Percentiles rank a stretch among this genome's conserved stretches.
These are phyloP conservation scores for Venturia pyrina DNA, from an alignment of 2,329 filamentous ascomycete species.

Conservation along the genomic window DNA sequence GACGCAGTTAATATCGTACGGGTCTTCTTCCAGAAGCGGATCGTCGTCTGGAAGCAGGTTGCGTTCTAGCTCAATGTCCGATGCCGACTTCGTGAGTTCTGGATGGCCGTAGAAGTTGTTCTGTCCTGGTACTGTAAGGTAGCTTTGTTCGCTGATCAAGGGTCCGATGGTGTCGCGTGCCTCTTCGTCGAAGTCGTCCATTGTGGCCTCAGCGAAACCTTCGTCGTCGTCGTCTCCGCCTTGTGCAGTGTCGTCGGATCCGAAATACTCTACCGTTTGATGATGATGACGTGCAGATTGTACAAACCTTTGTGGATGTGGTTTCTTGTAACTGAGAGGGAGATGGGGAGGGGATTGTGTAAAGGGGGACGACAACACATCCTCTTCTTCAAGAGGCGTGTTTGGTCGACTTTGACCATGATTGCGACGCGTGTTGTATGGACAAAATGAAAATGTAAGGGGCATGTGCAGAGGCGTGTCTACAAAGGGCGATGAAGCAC, in stretches of 20 bases:
- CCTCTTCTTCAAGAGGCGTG: constrained; percentile 8
- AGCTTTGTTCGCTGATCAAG: constrained; percentile 13
- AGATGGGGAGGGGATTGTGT: constrained; percentile 25
- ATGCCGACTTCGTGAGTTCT: constrained; percentile 22
- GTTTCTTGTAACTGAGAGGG: constrained; percentile 20
- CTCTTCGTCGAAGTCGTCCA: constrained; percentile 15
- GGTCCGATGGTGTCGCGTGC: constrained; percentile 13
- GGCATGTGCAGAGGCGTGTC: constrained; percentile 35
- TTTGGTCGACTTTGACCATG: not conserved
- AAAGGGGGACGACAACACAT: constrained; percentile 19
- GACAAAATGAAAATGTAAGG: constrained; percentile 19
- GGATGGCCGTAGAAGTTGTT: constrained; percentile 22
- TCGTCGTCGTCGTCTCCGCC: constrained; percentile 1
- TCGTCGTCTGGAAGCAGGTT: constrained; percentile 34
- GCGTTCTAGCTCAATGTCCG: constrained; percentile 26
- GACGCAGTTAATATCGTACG: not conserved
- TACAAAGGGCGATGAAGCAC: constrained; percentile 34
- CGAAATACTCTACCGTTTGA: constrained; percentile 38
- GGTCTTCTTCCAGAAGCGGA: constrained; percentile 23
- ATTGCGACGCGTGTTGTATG: not conserved
- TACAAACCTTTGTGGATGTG: constrained; percentile 18
- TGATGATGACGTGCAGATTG: constrained; percentile 38
- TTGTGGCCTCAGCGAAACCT: not conserved
- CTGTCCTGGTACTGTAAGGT: not conserved
- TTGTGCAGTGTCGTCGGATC: constrained; percentile 12